Percentiles rank a stretch among this genome's conserved stretches.
Evolutionary conservation across 768 basidiomycete species (phyloP).

Genomic region (Phlebiopsis flavidoalba): DNA sequence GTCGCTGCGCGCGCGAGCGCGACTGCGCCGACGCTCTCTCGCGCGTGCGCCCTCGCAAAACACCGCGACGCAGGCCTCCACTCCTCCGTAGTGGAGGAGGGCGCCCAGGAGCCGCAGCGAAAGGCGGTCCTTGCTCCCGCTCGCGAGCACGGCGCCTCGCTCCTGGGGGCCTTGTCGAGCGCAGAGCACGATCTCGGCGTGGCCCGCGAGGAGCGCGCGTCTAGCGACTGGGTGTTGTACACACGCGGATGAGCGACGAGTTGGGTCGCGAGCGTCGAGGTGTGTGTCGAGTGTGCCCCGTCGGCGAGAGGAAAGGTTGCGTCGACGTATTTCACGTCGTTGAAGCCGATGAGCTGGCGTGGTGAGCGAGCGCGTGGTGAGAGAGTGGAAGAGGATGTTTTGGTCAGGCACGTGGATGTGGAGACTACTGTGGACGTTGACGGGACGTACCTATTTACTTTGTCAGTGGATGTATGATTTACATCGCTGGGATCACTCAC

Average conservation of each 20-base stretch:
- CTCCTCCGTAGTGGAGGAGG: slow-evolving; percentile 16
- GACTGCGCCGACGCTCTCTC: slow-evolving; percentile 90
- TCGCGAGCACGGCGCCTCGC: slow-evolving; percentile 75
- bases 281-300: slow-evolving; percentile 50
- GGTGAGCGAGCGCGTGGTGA: slow-evolving; percentile 56
- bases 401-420: slow-evolving; percentile 93
- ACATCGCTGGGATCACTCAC: slow-evolving; percentile 44
- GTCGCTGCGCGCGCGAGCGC: slow-evolving; percentile 40
- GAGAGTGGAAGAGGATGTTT: slow-evolving; percentile 89
- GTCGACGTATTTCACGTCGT: slow-evolving; percentile 98
- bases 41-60: slow-evolving; percentile 94
- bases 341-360: slow-evolving; percentile 91
- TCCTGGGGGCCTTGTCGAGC: slow-evolving; percentile 64
- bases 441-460: slow-evolving; percentile 56
- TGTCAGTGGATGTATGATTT: slow-evolving; percentile 4
- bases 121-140: slow-evolving; percentile 91
- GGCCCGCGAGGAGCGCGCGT: slow-evolving; percentile 87
- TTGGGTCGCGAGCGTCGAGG: slow-evolving; percentile 96
- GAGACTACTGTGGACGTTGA: slow-evolving; percentile 64
- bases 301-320: slow-evolving; percentile 64
- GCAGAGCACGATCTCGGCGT: slow-evolving; percentile 87
- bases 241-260: slow-evolving; percentile 85
- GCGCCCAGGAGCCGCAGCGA: slow-evolving; percentile 83
- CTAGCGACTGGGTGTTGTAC: slow-evolving; percentile 70
- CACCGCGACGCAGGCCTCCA: slow-evolving; percentile 78